Percentiles rank a stretch among this genome's conserved stretches.
phyloP scores from a whole-genome alignment of 345 rosid genomes.

The Rhodamnia argentea region DNA sequence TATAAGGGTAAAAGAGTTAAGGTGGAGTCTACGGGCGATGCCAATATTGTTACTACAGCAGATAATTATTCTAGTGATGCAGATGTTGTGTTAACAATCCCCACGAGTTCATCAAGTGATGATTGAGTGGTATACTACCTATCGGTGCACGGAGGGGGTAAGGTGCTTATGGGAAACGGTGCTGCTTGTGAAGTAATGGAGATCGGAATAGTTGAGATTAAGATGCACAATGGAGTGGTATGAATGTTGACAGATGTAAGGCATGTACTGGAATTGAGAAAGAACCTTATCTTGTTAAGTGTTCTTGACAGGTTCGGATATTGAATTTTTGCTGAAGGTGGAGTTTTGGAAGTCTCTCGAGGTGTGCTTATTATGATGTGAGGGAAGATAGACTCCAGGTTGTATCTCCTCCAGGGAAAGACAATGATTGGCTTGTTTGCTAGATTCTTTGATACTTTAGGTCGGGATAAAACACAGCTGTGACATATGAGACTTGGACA shows the following conservation, averaged over 20 bases:
- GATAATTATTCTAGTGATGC: background rate
- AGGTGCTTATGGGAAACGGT: background rate
- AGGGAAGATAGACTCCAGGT: background rate
- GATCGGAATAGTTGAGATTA: background rate
- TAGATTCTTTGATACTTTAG: too few species aligned
- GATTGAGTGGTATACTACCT: background rate
- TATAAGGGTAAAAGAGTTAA: background rate
- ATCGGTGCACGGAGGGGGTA: accelerated
- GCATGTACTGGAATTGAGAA: background rate
- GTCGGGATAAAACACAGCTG: too few species aligned
- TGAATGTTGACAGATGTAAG: background rate
- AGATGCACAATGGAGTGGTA: too few species aligned
- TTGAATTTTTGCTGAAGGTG: background rate
- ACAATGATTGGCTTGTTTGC: too few species aligned
- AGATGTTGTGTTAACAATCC: background rate
- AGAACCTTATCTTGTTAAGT: background rate
- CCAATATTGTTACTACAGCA: background rate
- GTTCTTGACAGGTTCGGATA: background rate
- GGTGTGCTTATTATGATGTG: background rate
- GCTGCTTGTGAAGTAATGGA: background rate
- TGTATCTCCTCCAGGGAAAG: too few species aligned
- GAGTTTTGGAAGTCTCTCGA: background rate
- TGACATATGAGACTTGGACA: too few species aligned
- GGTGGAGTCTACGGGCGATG: background rate
- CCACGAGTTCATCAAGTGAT: background rate